phyloP scores from a whole-genome alignment of 371 early-diverging fungal genomes.

The Mortierella sp. region DNA sequence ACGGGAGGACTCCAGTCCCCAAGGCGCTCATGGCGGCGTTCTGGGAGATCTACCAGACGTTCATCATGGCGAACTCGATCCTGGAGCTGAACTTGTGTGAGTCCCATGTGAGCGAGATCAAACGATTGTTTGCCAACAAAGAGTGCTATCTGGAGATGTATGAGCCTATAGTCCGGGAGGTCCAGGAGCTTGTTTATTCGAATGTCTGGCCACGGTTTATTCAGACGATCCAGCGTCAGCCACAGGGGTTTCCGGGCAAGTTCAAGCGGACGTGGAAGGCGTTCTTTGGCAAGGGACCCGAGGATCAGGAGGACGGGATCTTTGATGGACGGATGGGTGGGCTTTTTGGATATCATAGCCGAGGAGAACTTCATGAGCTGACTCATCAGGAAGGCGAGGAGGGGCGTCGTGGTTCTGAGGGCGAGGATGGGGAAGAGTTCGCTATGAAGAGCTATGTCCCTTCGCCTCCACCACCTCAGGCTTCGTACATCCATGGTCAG shows the following conservation, averaged over 20 bases:
- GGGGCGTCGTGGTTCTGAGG: neutral
- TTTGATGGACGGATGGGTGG: conserved; percentile 1
- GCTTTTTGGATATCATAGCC: neutral
- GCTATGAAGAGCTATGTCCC: neutral
- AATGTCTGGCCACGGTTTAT: conserved; percentile 56
- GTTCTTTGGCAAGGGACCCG: conserved; percentile 2
- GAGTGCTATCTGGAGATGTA: conserved; percentile 53
- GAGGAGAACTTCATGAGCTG: neutral
- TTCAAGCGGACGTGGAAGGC: conserved; percentile 28
- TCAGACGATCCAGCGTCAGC: conserved; percentile 34
- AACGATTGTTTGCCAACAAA: conserved; percentile 18
- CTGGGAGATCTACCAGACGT: conserved; percentile 42
- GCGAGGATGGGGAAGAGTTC: neutral
- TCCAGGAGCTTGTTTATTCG: conserved; percentile 46
- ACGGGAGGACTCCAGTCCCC: conserved; percentile 34
- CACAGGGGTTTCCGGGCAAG: conserved; percentile 25
- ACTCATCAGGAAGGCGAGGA: neutral
- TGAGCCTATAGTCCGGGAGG: conserved; percentile 39
- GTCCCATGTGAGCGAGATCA: conserved; percentile 21
- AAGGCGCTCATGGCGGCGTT: conserved; percentile 37
- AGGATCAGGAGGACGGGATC: conserved; percentile 3
- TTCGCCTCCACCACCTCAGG: conserved; percentile 20
- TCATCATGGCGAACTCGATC: conserved; percentile 38
- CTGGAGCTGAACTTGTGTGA: conserved; percentile 38
- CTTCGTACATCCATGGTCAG: conserved; percentile 29